Conservation (phyloP, 371 early-diverging fungal species). For the Mycotypha africana region DNA sequence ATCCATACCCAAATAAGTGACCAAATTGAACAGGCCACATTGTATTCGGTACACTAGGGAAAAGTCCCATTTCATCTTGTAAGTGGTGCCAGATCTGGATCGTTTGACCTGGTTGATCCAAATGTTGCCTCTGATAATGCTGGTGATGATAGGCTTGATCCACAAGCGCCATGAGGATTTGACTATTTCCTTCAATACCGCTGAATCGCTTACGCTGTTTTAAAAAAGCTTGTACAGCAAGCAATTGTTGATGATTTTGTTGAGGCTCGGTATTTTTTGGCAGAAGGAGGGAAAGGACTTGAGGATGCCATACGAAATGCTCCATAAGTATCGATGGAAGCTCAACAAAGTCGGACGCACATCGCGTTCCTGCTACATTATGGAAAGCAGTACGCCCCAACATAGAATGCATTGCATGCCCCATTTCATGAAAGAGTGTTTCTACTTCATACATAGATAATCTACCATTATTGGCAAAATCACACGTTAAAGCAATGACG, state of each 20-base stretch:
- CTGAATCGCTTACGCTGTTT: conserved; percentile 49
- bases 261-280: conserved; percentile 49
- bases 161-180: conserved; percentile 82
- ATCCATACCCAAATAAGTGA: conserved; percentile 89
- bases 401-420: conserved; percentile 98
- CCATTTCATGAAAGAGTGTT: conserved; percentile 98
- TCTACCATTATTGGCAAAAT: conserved; percentile 48
- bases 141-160: conserved; percentile 84
- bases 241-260: conserved; percentile 21
- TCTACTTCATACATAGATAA: conserved; percentile 77
- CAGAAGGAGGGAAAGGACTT: conserved; percentile 66
- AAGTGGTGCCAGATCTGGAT: conserved; percentile 47
- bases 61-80: conserved; percentile 52
- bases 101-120: conserved; percentile 34
- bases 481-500: conserved; percentile 73
- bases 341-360: conserved; percentile 94
- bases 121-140: conserved; percentile 13
- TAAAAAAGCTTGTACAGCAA: conserved; percentile 45
- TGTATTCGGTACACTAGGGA: conserved; percentile 63
- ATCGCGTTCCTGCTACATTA: conserved; percentile 91
- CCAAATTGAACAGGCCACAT: conserved; percentile 91
- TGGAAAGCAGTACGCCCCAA: conserved; percentile 91
- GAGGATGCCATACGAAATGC: conserved; percentile 74
- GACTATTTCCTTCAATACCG: conserved; percentile 79
- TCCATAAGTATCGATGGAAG: conserved; percentile 95